Percentiles rank a stretch among this genome's conserved stretches.
phyloP scores from a whole-genome alignment of 305 asterid species.

The Rubia peregrina region DNA sequence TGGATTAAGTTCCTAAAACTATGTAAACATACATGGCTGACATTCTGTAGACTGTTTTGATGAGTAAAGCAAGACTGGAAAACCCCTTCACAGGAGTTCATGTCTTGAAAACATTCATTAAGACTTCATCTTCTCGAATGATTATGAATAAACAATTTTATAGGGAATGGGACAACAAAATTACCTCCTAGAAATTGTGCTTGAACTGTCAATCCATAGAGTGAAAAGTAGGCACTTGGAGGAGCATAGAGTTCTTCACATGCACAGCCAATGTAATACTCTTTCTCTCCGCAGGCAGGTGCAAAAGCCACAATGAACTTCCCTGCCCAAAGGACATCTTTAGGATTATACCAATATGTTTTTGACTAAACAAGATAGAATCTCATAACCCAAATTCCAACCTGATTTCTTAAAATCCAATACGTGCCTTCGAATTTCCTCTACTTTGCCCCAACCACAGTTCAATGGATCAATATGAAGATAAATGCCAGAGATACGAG shows the following conservation, averaged over 20 bases:
- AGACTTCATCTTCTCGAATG: not conserved
- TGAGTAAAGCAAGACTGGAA: not conserved
- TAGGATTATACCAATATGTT: not conserved
- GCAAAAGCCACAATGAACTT: constrained; percentile 75
- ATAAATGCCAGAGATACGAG: constrained; percentile 83
- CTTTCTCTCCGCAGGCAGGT: constrained; percentile 83
- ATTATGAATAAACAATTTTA: not conserved
- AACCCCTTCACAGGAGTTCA: not conserved
- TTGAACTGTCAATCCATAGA: constrained; percentile 82
- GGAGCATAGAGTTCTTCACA: constrained; percentile 94
- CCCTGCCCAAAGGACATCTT: constrained; percentile 33
- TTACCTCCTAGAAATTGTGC: constrained; percentile 95
- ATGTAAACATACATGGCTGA: not conserved
- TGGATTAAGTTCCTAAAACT: not conserved
- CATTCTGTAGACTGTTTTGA: not conserved
- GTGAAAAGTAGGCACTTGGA: constrained; percentile 87
- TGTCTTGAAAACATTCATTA: not conserved
- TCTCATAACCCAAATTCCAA: not conserved
- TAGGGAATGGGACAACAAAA: constrained; percentile 17
- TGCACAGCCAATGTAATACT: constrained; percentile 83
- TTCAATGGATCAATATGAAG: constrained; percentile 78
- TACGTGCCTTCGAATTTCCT: constrained; percentile 85
- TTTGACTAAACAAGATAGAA: not conserved
- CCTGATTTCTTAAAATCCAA: constrained; percentile 90
- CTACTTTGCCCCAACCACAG: constrained; percentile 97